phyloP scores from a whole-genome alignment of 139 green algal species.

The Chlorella ohadii region DNA sequence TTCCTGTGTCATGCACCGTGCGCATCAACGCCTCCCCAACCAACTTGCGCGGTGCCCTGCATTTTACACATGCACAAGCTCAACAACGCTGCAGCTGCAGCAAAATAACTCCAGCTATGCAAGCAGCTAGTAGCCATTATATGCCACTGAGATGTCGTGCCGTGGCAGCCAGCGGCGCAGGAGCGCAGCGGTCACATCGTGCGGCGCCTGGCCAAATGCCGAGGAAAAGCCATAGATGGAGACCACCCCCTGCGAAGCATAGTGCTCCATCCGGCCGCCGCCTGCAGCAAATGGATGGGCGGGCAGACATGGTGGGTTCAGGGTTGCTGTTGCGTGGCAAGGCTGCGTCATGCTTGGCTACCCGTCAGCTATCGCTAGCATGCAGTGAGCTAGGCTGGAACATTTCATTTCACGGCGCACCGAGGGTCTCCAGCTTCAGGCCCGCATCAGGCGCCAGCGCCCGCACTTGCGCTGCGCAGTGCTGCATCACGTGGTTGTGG shows the following conservation, averaged over 20 bases:
- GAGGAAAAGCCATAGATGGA: constrained; percentile 79
- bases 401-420: no score
- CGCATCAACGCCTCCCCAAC: no score
- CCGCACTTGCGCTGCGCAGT: constrained; percentile 35
- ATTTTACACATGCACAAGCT: no score
- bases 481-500: constrained; percentile 77
- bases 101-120: no score
- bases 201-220: constrained; percentile 78
- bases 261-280: constrained; percentile 78
- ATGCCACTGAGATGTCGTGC: constrained; percentile 68
- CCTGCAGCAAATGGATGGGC: background rate
- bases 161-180: constrained; percentile 67
- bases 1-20: no score
- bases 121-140: constrained; percentile 83
- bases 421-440: constrained; percentile 19
- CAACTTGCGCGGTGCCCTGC: no score
- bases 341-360: background rate
- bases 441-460: constrained; percentile 15
- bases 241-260: constrained; percentile 35
- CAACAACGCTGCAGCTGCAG: no score
- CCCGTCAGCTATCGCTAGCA: no score
- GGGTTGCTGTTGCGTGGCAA: no score
- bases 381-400: no score
- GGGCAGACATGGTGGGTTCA: no score
- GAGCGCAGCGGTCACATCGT: constrained; percentile 76